A percentile compares a stretch with the other conserved stretches of the same genome.
These are phyloP conservation scores for Phaeotremella fagi DNA, from an alignment of 768 basidiomycete genomes.

Conservation along the genomic window DNA sequence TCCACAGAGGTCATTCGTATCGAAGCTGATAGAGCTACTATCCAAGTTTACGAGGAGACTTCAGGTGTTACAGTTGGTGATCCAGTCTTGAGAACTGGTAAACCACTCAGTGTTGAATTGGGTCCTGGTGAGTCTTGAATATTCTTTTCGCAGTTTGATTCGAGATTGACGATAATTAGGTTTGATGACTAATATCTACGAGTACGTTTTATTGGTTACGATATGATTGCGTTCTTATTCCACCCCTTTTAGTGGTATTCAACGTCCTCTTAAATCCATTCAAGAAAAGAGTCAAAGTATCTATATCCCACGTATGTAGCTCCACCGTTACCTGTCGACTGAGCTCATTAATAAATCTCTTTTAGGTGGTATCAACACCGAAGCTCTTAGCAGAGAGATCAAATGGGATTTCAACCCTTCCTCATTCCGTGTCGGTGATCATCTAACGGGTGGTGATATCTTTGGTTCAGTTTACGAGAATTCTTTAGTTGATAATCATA, in stretches of 20 bases:
- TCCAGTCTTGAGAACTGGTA: conserved; percentile 93
- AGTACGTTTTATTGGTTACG: conserved; percentile 46
- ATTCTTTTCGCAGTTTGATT: neutral
- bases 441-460: conserved; percentile 93
- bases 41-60: conserved; percentile 99
- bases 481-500: conserved; percentile 91
- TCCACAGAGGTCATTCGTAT: conserved; percentile 95
- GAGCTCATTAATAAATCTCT: neutral
- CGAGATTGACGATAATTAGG: conserved; percentile 53
- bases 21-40: conserved; percentile 94
- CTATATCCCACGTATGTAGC: conserved; percentile 70
- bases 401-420: conserved; percentile 94
- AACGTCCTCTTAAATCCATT: conserved; percentile 81
- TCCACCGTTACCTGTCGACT: neutral
- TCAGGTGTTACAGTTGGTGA: conserved; percentile 98
- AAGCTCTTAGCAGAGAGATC: conserved; percentile 78
- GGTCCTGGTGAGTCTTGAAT: conserved; percentile 69
- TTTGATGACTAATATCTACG: conserved; percentile 98
- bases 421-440: conserved; percentile 84
- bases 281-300: conserved; percentile 98
- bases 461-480: conserved; percentile 96
- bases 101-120: conserved; percentile 94
- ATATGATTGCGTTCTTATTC: no score
- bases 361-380: conserved; percentile 90
- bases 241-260: conserved; percentile 61